Percentiles rank a stretch among this genome's conserved stretches.
Evolutionary conservation across 2,329 filamentous ascomycete species (phyloP).

Genomic region (Aspergillus caelatus): DNA sequence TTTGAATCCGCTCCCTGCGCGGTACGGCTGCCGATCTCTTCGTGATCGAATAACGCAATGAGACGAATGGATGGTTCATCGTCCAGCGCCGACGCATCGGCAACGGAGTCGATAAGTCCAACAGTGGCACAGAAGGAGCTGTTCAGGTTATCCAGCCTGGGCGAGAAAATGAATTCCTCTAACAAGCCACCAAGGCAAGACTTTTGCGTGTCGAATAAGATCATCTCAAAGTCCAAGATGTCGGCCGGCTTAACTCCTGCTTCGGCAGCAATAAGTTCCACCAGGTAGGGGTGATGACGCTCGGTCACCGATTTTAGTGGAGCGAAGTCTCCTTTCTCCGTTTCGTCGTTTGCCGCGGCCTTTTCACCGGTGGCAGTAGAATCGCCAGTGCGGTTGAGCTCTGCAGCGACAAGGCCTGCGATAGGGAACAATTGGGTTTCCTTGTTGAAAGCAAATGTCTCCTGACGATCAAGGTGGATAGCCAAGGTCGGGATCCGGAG

Average conservation of each 20-base stretch:
- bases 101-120: slow-evolving; percentile 79
- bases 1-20: slow-evolving; percentile 95
- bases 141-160: slow-evolving; percentile 92
- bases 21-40: slow-evolving; percentile 91
- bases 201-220: slow-evolving; percentile 96
- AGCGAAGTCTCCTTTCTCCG: slow-evolving; percentile 62
- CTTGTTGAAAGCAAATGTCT: slow-evolving; percentile 92
- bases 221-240: slow-evolving; percentile 89
- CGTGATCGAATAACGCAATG: slow-evolving; percentile 95
- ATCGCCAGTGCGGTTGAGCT: slow-evolving; percentile 75
- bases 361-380: slow-evolving; percentile 38
- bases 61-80: slow-evolving; percentile 81
- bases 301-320: slow-evolving; percentile 77
- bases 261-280: slow-evolving; percentile 82
- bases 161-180: slow-evolving; percentile 93
- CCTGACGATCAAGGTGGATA: slow-evolving; percentile 86
- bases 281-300: slow-evolving; percentile 84
- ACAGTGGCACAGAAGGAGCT: slow-evolving; percentile 93
- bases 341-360: slow-evolving; percentile 18
- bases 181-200: slow-evolving; percentile 84
- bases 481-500: slow-evolving; percentile 90
- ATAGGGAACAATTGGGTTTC: slow-evolving; percentile 96
- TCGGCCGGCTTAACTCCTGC: slow-evolving; percentile 70
- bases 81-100: slow-evolving; percentile 65
- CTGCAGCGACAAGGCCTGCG: slow-evolving; percentile 79